Conservation (phyloP, 2,329 filamentous ascomycete genomes). For the Fusarium stilboides region DNA sequence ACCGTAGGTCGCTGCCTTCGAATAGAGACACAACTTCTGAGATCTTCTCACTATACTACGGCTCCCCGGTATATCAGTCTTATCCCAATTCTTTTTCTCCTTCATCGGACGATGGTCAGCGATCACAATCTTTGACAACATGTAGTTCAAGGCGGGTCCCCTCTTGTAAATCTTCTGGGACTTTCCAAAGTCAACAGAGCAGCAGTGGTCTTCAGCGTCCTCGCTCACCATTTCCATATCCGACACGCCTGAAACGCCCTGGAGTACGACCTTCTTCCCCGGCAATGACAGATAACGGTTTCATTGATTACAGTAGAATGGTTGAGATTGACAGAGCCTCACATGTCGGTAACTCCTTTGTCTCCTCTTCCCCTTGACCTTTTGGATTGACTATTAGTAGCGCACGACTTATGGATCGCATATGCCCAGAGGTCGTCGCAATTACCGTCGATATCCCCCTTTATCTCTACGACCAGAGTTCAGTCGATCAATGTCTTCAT, state of each 20-base stretch:
- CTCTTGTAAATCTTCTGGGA: slow-evolving; percentile 64
- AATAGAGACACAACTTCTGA: slow-evolving; percentile 69
- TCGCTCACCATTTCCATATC: slow-evolving; percentile 72
- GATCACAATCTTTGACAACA: slow-evolving; percentile 71
- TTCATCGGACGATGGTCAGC: slow-evolving; percentile 61
- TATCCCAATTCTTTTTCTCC: slow-evolving; percentile 60
- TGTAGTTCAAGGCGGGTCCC: slow-evolving; percentile 64
- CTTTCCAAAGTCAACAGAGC: slow-evolving; percentile 64
- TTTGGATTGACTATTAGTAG: slow-evolving; percentile 51
- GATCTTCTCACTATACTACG: slow-evolving; percentile 71
- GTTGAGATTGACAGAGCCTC: slow-evolving; percentile 65
- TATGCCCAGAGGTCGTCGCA: slow-evolving; percentile 56
- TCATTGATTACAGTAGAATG: slow-evolving; percentile 66
- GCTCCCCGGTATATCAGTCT: slow-evolving; percentile 65
- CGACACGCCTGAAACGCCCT: slow-evolving; percentile 69
- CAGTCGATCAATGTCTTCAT: slow-evolving; percentile 60
- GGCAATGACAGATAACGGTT: slow-evolving; percentile 63
- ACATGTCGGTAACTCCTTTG: slow-evolving; percentile 56
- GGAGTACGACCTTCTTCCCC: slow-evolving; percentile 66
- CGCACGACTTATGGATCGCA: slow-evolving; percentile 62
- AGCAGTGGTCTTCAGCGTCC: slow-evolving; percentile 64
- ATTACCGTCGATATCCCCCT: slow-evolving; percentile 56
- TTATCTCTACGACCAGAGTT: slow-evolving; percentile 58
- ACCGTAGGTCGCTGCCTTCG: slow-evolving; percentile 62
- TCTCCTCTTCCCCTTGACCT: neutral